A percentile compares a stretch with the other conserved stretches of the same genome.
phyloP scores from a whole-genome alignment of 2,329 filamentous ascomycete species.

The Trichoderma sp. region DNA sequence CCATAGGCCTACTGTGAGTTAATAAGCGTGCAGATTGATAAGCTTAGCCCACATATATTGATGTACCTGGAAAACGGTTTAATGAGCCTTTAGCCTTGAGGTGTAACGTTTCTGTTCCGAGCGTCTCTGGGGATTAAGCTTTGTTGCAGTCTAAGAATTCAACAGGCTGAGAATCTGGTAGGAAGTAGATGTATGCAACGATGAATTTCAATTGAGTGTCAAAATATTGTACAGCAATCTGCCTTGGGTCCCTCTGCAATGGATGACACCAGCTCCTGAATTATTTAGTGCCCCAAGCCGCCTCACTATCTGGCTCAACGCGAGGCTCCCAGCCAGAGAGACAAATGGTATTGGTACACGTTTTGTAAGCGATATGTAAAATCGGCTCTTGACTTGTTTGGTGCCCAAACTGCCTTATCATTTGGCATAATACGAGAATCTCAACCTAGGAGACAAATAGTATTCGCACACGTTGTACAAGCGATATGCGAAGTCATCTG shows the following conservation, averaged over 20 bases:
- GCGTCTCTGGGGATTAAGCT: neutral
- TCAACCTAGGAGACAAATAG: neutral
- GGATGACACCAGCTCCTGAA: neutral
- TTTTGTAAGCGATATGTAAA: neutral
- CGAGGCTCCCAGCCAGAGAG: neutral
- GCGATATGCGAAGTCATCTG: no score
- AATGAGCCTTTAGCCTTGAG: neutral
- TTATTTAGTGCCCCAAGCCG: neutral
- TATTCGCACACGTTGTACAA: neutral
- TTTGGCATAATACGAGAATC: neutral
- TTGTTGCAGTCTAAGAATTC: neutral
- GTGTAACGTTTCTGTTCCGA: neutral
- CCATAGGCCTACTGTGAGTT: neutral
- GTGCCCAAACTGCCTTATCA: neutral
- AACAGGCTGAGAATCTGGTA: neutral
- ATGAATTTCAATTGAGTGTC: neutral
- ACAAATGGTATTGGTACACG: neutral
- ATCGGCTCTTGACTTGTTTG: neutral
- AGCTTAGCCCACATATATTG: accelerated
- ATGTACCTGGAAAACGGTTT: neutral
- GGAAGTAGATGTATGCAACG: neutral
- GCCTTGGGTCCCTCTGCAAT: neutral
- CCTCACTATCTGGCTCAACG: neutral
- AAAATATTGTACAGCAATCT: accelerated
- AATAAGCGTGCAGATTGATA: neutral